Percentiles rank a stretch among this genome's conserved stretches.
Conservation (phyloP, 2,329 filamentous ascomycete species). For the Pseudogymnoascus sp. region DNA sequence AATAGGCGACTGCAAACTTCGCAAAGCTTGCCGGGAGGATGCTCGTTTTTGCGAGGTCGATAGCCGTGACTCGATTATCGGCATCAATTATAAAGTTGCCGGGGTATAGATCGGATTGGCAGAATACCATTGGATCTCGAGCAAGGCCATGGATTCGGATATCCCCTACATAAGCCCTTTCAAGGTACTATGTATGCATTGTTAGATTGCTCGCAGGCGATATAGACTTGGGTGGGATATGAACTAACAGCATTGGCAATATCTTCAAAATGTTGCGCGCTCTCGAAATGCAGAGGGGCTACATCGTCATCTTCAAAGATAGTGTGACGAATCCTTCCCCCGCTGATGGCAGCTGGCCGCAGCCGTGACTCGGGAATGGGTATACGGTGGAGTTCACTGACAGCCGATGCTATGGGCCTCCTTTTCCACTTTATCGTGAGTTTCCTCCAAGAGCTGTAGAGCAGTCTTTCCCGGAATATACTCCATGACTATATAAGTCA, state of each 20-base stretch:
- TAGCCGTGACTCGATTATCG: constrained; percentile 11
- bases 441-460: not conserved
- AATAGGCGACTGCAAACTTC: constrained; percentile 5
- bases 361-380: constrained; percentile 12
- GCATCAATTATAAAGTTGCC: constrained; percentile 20
- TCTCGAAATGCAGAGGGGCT: constrained; percentile 18
- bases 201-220: not conserved
- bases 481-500: not conserved
- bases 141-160: constrained; percentile 12
- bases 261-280: constrained; percentile 16
- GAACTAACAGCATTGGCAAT: constrained; percentile 19
- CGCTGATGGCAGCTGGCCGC: constrained; percentile 11
- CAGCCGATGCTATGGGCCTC: constrained; percentile 15
- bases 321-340: not conserved
- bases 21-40: constrained; percentile 20
- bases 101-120: constrained; percentile 16
- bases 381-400: constrained; percentile 19
- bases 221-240: not conserved
- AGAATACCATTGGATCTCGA: constrained; percentile 20
- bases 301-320: constrained; percentile 10
- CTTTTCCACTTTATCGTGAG: constrained; percentile 12
- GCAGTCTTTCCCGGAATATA: not conserved
- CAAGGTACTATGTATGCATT: constrained; percentile 11
- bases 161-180: constrained; percentile 10
- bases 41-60: constrained; percentile 18